These are phyloP conservation scores for Excoecaria cochinchinensis DNA, from an alignment of 345 rosid species.

Conservation along the genomic window DNA sequence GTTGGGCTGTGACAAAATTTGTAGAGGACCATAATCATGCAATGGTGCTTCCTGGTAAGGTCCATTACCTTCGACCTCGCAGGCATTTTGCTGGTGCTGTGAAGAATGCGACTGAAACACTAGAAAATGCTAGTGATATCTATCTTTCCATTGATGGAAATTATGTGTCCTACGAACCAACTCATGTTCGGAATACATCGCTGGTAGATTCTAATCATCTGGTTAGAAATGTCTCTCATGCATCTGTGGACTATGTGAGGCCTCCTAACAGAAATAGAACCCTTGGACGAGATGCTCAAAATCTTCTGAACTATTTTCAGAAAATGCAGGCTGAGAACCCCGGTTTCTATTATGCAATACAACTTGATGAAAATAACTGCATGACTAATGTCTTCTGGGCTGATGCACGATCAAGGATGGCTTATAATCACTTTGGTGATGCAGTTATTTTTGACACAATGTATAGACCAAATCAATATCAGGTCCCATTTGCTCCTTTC, in stretches of 20 bases:
- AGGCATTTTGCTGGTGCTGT: slow-evolving; percentile 54
- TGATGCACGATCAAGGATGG: slow-evolving; percentile 68
- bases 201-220: slow-evolving; percentile 35
- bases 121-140: slow-evolving; percentile 36
- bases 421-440: slow-evolving; percentile 62
- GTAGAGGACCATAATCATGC: slow-evolving; percentile 65
- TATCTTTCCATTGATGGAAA: slow-evolving; percentile 41
- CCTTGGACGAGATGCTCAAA: slow-evolving; percentile 62
- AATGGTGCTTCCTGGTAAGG: slow-evolving; percentile 36
- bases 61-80: slow-evolving; percentile 54
- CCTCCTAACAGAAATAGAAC: slow-evolving; percentile 42
- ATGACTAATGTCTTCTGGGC: slow-evolving; percentile 77
- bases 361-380: slow-evolving; percentile 58
- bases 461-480: slow-evolving; percentile 70
- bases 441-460: slow-evolving; percentile 62
- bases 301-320: slow-evolving; percentile 57
- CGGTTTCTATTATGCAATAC: slow-evolving; percentile 67
- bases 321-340: slow-evolving; percentile 68
- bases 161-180: slow-evolving; percentile 36
- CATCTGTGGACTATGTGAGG: slow-evolving; percentile 29
- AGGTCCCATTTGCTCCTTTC: slow-evolving; percentile 69
- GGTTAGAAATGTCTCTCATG: slow-evolving; percentile 30
- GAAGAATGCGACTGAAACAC: slow-evolving; percentile 37
- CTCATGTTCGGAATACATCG: slow-evolving; percentile 28
- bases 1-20: slow-evolving; percentile 58